Conservation (phyloP, 2,329 filamentous ascomycete genomes). For the Alternaria brassicae region DNA sequence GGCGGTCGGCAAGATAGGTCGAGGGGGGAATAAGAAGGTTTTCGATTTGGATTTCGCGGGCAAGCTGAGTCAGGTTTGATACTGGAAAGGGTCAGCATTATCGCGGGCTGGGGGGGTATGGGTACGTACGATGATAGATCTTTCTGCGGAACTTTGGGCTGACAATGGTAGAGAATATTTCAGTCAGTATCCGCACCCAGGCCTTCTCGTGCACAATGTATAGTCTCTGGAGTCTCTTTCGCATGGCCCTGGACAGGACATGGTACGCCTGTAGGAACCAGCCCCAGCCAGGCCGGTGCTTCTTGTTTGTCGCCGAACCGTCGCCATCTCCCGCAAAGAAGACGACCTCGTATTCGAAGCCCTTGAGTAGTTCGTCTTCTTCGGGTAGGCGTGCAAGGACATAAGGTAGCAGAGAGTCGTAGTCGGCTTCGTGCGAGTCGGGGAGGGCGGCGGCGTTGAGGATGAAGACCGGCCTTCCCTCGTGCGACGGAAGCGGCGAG, state of each 20-base stretch:
- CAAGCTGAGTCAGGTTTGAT: slow-evolving; percentile 58
- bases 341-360: slow-evolving; percentile 63
- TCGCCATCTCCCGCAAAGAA: slow-evolving; percentile 64
- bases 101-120: not conserved
- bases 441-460: slow-evolving; percentile 65
- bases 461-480: slow-evolving; percentile 60
- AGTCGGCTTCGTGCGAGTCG: slow-evolving; percentile 61
- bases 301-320: slow-evolving; percentile 56
- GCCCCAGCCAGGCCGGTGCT: slow-evolving; percentile 59
- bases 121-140: slow-evolving; percentile 60
- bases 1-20: slow-evolving; percentile 62
- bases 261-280: slow-evolving; percentile 67
- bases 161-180: slow-evolving; percentile 64
- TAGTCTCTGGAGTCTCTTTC: slow-evolving; percentile 62
- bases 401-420: slow-evolving; percentile 62
- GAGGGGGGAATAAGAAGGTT: slow-evolving; percentile 62
- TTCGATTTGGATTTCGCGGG: slow-evolving; percentile 60
- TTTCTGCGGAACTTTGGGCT: slow-evolving; percentile 65
- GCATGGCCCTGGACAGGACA: slow-evolving; percentile 60
- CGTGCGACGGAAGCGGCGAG: slow-evolving; percentile 59
- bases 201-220: slow-evolving; percentile 66
- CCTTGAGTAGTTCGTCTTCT: slow-evolving; percentile 62
- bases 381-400: slow-evolving; percentile 62
- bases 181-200: slow-evolving; percentile 63
- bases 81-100: slow-evolving; percentile 46